Evolutionary conservation across 129 eudicot species (phyloP), one percentile per base, ranked within the genome.

Genomic region (Apium graveolens): DNA sequence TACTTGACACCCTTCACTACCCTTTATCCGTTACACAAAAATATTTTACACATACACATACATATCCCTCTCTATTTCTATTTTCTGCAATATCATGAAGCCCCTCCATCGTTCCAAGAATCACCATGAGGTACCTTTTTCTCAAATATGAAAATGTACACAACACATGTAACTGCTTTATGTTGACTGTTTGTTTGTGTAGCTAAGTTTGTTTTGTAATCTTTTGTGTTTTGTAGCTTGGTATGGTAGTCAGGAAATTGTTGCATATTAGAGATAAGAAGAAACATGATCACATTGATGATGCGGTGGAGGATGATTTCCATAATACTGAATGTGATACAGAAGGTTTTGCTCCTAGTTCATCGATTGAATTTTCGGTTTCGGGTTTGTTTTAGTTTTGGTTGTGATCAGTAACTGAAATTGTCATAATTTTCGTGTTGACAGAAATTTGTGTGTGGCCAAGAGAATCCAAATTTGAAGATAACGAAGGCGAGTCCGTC

Each of bases 181-280:
- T 35, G 1, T 35, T 35, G 37, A 35, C 2, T 35, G 14, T 11
- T 45, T 55, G 63, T 55, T 55, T 55, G 11, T 53, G 27, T 53
- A 20, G 26, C 24, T 24, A 21, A 24, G 1, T 53, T 1, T 21
- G 21, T 48, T n/a, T n/a, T n/a, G n/a, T n/a, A 17, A 49, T 49
- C 16, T 17, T 49, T 8, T 49, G n/a, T 57, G 12, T 60, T 60
- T 14, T 68, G n/a, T 5, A 96, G 98, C 92, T 90, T 1, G 86
- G 86, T 12, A 76, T 85, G 34, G 85, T 92, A 20, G 76, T 87
- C 31, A 93, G 97, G n/a, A 95, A 95, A 86, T 92, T 84, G 97
- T 89, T 92, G 51, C 87, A 91, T 79, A 72, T 90, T 65, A 41
- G 81, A 26, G 7, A 81, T 35, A 70, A 80, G 27, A 80, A 79